phyloP scores from a whole-genome alignment of 1,139 yeast genomes.

The Kodamaea ohmeri region DNA sequence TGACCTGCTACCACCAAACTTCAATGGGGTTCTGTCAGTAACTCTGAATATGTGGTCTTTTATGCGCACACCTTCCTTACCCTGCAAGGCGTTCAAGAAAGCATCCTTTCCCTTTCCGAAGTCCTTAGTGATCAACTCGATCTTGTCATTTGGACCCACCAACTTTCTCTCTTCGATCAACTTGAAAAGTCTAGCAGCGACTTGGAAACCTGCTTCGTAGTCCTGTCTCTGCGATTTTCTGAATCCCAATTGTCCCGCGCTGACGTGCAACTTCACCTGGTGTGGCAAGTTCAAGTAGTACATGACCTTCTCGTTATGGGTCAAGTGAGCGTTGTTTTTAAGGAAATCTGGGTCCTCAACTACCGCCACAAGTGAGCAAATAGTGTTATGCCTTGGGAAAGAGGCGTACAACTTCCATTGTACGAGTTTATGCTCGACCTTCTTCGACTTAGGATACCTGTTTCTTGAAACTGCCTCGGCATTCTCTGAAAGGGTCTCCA shows the following conservation, averaged over 20 bases:
- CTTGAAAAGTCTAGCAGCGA: conserved; percentile 70
- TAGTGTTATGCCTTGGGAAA: conserved; percentile 81
- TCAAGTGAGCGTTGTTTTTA: conserved; percentile 51
- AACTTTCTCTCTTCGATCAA: conserved; percentile 60
- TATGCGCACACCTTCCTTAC: conserved; percentile 79
- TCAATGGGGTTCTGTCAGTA: conserved; percentile 75
- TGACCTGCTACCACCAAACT: conserved; percentile 89
- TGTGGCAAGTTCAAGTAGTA: conserved; percentile 81
- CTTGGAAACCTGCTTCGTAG: conserved; percentile 93
- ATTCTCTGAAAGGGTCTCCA: not conserved
- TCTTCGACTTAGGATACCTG: conserved; percentile 1
- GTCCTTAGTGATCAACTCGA: conserved; percentile 74
- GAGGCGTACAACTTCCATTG: conserved; percentile 74
- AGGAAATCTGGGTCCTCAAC: conserved; percentile 62
- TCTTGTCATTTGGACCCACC: conserved; percentile 49
- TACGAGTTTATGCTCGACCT: conserved; percentile 18
- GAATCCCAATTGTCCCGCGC: conserved; percentile 75
- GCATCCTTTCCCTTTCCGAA: conserved; percentile 91
- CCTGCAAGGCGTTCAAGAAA: conserved; percentile 77
- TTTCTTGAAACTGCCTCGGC: not conserved
- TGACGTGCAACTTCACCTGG: conserved; percentile 61
- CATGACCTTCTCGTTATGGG: conserved; percentile 73
- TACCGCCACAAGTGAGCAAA: conserved; percentile 70
- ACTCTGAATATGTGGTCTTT: conserved; percentile 65
- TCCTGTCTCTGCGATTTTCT: conserved; percentile 82